A percentile compares a stretch with the other conserved stretches of the same genome.
Conservation (phyloP, 805 yeast species). For the Cyberlindnera euphorbiiphila region DNA sequence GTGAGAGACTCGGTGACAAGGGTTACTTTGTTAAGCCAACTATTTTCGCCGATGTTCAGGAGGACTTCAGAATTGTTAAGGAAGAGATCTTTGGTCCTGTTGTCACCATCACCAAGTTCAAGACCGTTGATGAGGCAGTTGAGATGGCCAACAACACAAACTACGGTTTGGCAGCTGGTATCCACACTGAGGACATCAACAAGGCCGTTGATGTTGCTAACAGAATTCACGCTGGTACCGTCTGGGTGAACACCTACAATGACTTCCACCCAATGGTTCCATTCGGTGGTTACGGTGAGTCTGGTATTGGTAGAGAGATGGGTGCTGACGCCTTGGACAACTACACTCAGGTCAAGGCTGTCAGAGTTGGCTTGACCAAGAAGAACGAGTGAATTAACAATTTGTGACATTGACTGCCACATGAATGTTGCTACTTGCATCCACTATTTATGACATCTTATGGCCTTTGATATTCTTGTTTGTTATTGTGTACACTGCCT, state of each 20-base stretch:
- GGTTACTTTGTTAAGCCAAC: constrained; percentile 75
- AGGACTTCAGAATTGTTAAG: constrained; percentile 62
- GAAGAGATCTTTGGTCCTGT: constrained; percentile 93
- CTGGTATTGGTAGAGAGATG: constrained; percentile 93
- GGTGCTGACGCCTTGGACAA: constrained; percentile 83
- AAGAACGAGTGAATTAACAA: constrained; percentile 14
- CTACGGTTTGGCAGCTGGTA: constrained; percentile 90
- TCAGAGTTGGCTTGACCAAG: constrained; percentile 40
- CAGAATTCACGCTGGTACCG: constrained; percentile 79
- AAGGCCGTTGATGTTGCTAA: constrained; percentile 73
- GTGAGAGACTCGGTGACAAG: constrained; percentile 54
- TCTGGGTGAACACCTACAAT: constrained; percentile 89
- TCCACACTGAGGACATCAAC: constrained; percentile 73
- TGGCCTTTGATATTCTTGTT: constrained; percentile 2
- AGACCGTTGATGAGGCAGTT: constrained; percentile 77
- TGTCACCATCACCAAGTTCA: constrained; percentile 77
- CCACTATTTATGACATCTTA: neutral
- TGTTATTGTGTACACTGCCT: neutral
- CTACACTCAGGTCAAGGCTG: constrained; percentile 85
- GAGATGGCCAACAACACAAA: constrained; percentile 71
- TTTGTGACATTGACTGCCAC: neutral
- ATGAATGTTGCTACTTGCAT: neutral
- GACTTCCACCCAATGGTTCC: constrained; percentile 86
- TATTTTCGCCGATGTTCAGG: constrained; percentile 65
- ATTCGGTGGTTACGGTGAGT: constrained; percentile 88